A percentile compares a stretch with the other conserved stretches of the same genome.
Evolutionary conservation across 2,329 filamentous ascomycete species (phyloP).

Genomic region (Penicillium sp.): DNA sequence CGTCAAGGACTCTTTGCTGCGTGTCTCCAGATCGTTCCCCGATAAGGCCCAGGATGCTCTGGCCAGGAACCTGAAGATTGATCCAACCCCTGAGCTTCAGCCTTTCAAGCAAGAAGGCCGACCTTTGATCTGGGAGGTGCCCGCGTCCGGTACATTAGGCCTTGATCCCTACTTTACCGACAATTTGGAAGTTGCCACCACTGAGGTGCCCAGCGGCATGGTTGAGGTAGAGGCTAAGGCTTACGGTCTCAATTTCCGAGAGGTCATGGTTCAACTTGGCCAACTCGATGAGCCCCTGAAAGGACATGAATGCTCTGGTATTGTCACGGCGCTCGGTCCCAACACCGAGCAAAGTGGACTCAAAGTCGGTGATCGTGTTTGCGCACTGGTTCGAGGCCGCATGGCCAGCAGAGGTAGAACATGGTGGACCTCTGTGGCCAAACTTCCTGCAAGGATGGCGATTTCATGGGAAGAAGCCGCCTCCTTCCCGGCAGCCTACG

Average conservation of each 20-base stretch:
- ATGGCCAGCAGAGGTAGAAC: no score
- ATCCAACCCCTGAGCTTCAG: no score
- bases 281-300: not conserved
- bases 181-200: no score
- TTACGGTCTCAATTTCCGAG: conserved; percentile 2
- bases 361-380: conserved; percentile 2
- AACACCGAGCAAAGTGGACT: not conserved
- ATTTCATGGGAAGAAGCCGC: conserved; percentile 8
- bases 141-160: no score
- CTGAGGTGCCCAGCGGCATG: not conserved
- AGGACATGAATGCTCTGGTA: not conserved
- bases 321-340: not conserved
- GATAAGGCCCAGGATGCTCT: no score
- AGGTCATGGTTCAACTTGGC: conserved; percentile 4
- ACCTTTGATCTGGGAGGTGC: no score
- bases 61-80: no score
- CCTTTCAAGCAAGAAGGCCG: no score
- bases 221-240: not conserved
- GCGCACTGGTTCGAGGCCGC: not conserved
- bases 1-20: no score
- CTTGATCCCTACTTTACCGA: no score
- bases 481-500: conserved; percentile 3
- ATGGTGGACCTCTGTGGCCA: no score
- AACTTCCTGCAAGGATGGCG: not conserved
- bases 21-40: no score